phyloP scores from a whole-genome alignment of 2,329 filamentous ascomycete species.

The Ophiostoma piceae region DNA sequence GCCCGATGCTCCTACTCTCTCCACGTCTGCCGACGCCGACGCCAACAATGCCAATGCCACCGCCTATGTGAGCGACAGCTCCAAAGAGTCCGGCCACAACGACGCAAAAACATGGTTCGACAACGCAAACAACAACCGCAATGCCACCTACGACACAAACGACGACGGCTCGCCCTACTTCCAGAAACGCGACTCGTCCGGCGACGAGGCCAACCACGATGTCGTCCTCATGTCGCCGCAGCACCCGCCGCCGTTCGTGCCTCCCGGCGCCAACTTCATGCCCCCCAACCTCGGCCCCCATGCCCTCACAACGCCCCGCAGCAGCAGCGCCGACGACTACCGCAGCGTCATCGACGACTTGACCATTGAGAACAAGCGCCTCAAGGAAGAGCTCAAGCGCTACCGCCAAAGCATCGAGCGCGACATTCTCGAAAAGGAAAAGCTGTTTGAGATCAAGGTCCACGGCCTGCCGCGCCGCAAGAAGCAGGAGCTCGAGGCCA shows the following conservation, averaged over 20 bases:
- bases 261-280: conserved; percentile 16
- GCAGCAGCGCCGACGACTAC: conserved; percentile 67
- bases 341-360: conserved; percentile 82
- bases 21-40: no score
- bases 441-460: conserved; percentile 76
- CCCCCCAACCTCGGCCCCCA: conserved; percentile 3
- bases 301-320: conserved; percentile 36
- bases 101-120: conserved; percentile 54
- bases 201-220: conserved; percentile 35
- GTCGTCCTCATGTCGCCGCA: conserved; percentile 28
- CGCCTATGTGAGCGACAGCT: neutral
- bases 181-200: conserved; percentile 50
- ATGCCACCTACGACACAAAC: conserved; percentile 32
- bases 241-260: conserved; percentile 21
- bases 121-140: conserved; percentile 47
- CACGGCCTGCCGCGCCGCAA: conserved; percentile 67
- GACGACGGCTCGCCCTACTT: conserved; percentile 40
- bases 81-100: conserved; percentile 33
- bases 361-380: conserved; percentile 73
- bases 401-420: conserved; percentile 61
- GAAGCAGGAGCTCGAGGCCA: conserved; percentile 70
- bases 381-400: conserved; percentile 67
- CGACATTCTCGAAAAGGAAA: conserved; percentile 64
- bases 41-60: neutral
- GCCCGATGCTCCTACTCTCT: neutral